Conservation (phyloP, 75 land plant species). For the Isoetes taiwanensis region DNA sequence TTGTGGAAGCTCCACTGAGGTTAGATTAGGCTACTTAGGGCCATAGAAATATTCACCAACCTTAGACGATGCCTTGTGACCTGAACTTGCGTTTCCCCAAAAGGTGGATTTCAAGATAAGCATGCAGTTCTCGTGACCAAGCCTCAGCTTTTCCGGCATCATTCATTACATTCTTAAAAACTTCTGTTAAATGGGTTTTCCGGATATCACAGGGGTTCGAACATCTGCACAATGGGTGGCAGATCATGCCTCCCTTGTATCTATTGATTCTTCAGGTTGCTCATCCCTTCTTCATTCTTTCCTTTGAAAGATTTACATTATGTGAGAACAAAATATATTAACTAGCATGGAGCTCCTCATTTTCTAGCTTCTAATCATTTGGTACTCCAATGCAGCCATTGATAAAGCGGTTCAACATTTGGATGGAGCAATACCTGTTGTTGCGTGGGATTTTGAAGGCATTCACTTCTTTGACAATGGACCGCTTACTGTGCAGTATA, state of each 20-base stretch:
- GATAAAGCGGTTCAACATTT: conserved; percentile 63
- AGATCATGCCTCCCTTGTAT: conserved; percentile 46
- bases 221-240: conserved; percentile 53
- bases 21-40: too few relatives aligned
- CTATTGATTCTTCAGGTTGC: conserved; percentile 47
- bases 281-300: neutral
- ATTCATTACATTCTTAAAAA: too few relatives aligned
- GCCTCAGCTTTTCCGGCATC: too few relatives aligned
- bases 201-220: too few relatives aligned
- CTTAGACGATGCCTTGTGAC: too few relatives aligned
- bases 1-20: too few relatives aligned
- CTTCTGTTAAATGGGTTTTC: too few relatives aligned
- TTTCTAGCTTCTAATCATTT: neutral
- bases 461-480: conserved; percentile 96
- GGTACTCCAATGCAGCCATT: conserved; percentile 33
- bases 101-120: too few relatives aligned
- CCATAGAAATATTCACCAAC: too few relatives aligned
- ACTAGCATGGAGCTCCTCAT: neutral
- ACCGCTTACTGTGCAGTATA: conserved; percentile 91
- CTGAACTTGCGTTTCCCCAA: too few relatives aligned
- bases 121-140: too few relatives aligned
- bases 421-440: conserved; percentile 45
- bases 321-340: neutral
- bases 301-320: neutral
- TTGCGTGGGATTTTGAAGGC: conserved; percentile 92